phyloP scores from a whole-genome alignment of 202 grass and related monocot species.

The Panicum virgatum region DNA sequence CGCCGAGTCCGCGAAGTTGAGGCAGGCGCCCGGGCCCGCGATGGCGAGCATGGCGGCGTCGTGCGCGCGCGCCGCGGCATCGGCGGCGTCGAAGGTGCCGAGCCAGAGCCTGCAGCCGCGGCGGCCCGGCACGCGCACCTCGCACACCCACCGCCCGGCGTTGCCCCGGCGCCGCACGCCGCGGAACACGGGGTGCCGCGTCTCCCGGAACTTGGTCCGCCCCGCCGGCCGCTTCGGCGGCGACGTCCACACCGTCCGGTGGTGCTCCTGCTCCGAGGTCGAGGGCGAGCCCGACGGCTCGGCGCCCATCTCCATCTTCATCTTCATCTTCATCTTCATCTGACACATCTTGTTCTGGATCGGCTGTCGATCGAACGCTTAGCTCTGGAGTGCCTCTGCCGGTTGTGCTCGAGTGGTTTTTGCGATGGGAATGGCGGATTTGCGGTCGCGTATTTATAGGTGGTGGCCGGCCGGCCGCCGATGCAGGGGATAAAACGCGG shows the following conservation, averaged over 20 bases:
- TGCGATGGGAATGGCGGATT: conserved; percentile 19
- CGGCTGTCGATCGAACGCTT: background rate
- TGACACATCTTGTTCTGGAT: too few species aligned
- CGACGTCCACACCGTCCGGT: too few species aligned
- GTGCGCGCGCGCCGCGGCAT: conserved; percentile 63
- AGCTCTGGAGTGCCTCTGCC: background rate
- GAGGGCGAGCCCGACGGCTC: too few species aligned
- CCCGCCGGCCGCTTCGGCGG: too few species aligned
- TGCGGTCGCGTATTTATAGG: conserved; percentile 37
- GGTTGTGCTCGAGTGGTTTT: background rate
- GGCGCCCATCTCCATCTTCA: too few species aligned
- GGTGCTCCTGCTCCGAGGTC: too few species aligned
- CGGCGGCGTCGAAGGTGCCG: conserved; percentile 71
- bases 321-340: too few species aligned
- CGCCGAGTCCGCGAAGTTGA: conserved; percentile 81
- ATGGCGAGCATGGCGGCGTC: conserved; percentile 58
- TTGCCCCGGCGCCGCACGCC: too few species aligned
- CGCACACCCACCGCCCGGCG: conserved; percentile 96
- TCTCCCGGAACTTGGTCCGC: too few species aligned
- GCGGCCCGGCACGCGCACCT: conserved; percentile 67
- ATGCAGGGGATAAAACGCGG: conserved; percentile 17
- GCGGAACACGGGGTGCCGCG: too few species aligned
- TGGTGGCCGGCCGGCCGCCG: background rate
- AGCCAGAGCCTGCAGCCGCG: conserved; percentile 76
- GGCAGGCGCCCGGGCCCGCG: conserved; percentile 35